A percentile compares a stretch with the other conserved stretches of the same genome.
These are phyloP conservation scores for Corymbia calophylla DNA, from an alignment of 441 rosid genomes.

Conservation along the genomic window DNA sequence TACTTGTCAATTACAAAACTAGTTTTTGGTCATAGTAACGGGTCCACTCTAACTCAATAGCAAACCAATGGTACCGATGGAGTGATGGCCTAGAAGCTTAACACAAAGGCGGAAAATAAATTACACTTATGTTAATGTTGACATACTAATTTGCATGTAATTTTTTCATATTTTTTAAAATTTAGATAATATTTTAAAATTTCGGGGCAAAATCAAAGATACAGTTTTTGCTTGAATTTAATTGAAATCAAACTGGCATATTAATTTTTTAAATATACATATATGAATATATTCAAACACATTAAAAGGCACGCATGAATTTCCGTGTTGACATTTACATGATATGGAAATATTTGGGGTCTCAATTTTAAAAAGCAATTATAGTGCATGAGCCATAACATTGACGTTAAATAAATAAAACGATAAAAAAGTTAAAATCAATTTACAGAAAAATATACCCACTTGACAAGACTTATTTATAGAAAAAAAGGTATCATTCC, in stretches of 20 bases:
- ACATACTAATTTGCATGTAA: background rate
- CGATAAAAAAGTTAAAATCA: background rate
- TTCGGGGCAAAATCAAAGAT: background rate
- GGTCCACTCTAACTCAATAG: background rate
- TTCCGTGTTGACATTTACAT: background rate
- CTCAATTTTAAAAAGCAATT: too few species aligned
- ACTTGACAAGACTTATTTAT: background rate
- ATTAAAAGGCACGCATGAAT: background rate
- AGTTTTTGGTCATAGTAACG: background rate
- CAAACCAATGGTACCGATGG: too few species aligned
- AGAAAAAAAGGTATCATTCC: background rate
- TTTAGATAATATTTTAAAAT: background rate
- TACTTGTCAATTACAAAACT: background rate
- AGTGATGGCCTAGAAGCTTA: too few species aligned
- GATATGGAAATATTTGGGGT: background rate
- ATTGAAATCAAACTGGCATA: background rate
- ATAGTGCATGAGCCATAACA: background rate
- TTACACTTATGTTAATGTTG: background rate
- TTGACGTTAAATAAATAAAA: background rate
- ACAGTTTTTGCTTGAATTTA: background rate
- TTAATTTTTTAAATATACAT: background rate
- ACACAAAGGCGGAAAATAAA: too few species aligned
- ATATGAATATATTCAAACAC: fast-evolving
- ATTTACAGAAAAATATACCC: background rate
- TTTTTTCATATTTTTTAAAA: background rate